Conservation (phyloP, 192 early-diverging fungal genomes). For the Coemansia sp. region DNA sequence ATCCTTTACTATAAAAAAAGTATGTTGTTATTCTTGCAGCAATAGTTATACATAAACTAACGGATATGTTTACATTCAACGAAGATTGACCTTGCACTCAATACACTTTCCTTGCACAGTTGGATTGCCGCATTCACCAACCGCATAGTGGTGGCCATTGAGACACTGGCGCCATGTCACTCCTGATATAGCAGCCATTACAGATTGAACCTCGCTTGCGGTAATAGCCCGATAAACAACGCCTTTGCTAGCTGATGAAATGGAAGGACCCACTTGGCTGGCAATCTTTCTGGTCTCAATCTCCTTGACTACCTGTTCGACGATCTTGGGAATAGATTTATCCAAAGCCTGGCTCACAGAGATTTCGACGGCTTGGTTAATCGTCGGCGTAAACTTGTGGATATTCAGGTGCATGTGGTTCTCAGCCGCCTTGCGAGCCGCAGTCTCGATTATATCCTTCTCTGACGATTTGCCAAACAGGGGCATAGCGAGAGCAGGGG, state of each 20-base stretch:
- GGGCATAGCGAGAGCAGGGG: background rate
- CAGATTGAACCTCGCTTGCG: constrained; percentile 19
- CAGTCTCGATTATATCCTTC: background rate
- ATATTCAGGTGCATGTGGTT: constrained; percentile 10
- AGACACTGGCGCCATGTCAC: constrained; percentile 27
- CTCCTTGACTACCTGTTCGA: background rate
- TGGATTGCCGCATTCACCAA: constrained; percentile 47
- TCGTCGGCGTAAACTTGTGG: constrained; percentile 7
- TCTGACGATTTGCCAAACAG: background rate
- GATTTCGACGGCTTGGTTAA: constrained; percentile 4
- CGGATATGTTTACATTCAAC: no score
- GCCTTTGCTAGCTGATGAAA: background rate
- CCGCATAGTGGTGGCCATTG: constrained; percentile 35
- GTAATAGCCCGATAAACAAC: constrained; percentile 22
- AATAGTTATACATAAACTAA: no score
- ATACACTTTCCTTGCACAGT: constrained; percentile 21
- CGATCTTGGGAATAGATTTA: background rate
- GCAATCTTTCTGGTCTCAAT: background rate
- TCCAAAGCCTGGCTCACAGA: background rate
- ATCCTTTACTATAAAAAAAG: no score
- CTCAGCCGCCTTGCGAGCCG: constrained; percentile 9
- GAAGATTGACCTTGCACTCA: background rate
- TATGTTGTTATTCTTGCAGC: no score
- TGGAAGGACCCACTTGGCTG: background rate
- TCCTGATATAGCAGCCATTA: constrained; percentile 28